Base-by-base conservation (phyloP, 495 filamentous ascomycete species). In the Durotheca rogersii region DNA sequence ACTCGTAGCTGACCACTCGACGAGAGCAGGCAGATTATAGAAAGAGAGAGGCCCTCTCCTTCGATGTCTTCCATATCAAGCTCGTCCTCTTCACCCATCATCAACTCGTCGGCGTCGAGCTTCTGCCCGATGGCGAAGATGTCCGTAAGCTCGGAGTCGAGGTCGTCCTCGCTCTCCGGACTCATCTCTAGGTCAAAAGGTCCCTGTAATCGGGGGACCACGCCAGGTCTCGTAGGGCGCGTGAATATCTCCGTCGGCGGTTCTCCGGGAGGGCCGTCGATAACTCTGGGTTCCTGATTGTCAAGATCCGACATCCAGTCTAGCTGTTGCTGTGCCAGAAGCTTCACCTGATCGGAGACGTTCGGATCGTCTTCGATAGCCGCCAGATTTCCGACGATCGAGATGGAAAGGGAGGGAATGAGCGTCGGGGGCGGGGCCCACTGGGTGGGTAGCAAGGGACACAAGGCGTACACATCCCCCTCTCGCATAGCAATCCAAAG, bases 401-500 rank as follows among this genome's bases (percentile, higher is more conserved):
- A 81, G 10, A 88, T 78, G 11, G 88, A 88, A 21, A 95, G 73
- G 0, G 87, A 86, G 2, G 90, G 85, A 19, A 94, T 80, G 9
- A 87, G 74, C 0, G 83, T 83, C 1, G 85, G 77, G 11, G 86
- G 81, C n/a, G 86, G 84, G 39, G 85, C 76, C 89, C 89, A 96
- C 58, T 82, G 89, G 10, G 78, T 79, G 3, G 90, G 90, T 19
- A 96, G 69, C 3, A 95, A 76, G 7, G 90, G 90, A 65, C 90
- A 95, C n/a, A 96, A 70, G 6, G 89, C 88, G 56, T 96, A 95
- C 6, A 95, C 78, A 58, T 94, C 90, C 3, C 90, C 90, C 18
- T 87, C 85, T 25, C 74, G 77, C 89, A 95, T 96, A 11, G 87
- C 89, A 34, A 95, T 70, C 89, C 89, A 96, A 12, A 96, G 71